A percentile compares a stretch with the other conserved stretches of the same genome.
phyloP scores from a whole-genome alignment of 805 yeast species.

The Saturnispora zaruensis region DNA sequence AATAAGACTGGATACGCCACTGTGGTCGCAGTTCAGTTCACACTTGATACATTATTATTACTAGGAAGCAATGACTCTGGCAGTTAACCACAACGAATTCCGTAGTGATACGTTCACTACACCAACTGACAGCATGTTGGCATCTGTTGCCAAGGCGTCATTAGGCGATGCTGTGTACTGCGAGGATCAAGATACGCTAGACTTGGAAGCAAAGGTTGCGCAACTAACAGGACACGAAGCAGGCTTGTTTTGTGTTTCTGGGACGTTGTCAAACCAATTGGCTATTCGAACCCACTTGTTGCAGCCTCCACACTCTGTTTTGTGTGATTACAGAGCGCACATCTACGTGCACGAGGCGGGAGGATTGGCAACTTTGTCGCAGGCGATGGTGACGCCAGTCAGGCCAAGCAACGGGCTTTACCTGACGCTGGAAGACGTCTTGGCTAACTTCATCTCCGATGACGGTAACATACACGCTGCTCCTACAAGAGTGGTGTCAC shows the following conservation, averaged over 20 bases:
- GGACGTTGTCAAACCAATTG: conserved; percentile 85
- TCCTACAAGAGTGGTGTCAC: conserved; percentile 74
- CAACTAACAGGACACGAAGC: conserved; percentile 69
- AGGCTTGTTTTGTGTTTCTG: conserved; percentile 78
- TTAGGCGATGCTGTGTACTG: conserved; percentile 85
- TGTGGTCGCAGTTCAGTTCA: background rate
- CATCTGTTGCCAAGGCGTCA: conserved; percentile 47
- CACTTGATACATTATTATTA: background rate
- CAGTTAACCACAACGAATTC: conserved; percentile 37
- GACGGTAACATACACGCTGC: conserved; percentile 84
- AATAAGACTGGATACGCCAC: background rate
- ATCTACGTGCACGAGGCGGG: conserved; percentile 83
- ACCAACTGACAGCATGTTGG: conserved; percentile 67
- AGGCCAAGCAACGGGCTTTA: conserved; percentile 67
- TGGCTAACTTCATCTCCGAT: conserved; percentile 49
- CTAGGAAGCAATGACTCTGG: background rate
- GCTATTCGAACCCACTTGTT: conserved; percentile 65
- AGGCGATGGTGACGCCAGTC: conserved; percentile 85
- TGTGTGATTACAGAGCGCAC: conserved; percentile 84
- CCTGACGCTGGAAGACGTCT: conserved; percentile 72
- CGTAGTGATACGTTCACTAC: conserved; percentile 86
- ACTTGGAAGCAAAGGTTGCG: conserved; percentile 57
- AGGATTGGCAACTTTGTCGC: conserved; percentile 81
- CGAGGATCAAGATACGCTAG: conserved; percentile 67
- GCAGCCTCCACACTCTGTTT: conserved; percentile 76